These are phyloP conservation scores for Curvularia sp. DNA, from an alignment of 2,329 filamentous ascomycete genomes.

Conservation along the genomic window DNA sequence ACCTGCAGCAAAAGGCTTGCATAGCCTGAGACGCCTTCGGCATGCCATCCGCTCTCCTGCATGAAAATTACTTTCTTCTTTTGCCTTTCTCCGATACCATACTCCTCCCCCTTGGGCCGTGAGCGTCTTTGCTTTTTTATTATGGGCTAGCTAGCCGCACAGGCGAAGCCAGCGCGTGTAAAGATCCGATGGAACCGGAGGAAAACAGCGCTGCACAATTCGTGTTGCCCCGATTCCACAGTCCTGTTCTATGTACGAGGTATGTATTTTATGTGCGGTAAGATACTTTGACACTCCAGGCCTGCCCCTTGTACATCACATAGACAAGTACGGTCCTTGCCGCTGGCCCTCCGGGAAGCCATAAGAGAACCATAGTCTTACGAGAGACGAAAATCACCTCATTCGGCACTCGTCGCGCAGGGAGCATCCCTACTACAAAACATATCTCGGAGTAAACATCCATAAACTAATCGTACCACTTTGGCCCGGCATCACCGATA, in stretches of 20 bases:
- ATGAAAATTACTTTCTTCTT: neutral
- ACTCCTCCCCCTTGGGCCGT: neutral
- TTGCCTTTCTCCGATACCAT: neutral
- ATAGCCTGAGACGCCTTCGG: conserved; percentile 10
- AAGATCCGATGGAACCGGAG: neutral
- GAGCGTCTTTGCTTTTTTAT: neutral
- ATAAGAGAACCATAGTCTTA: too few species aligned
- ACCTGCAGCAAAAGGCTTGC: conserved; percentile 8
- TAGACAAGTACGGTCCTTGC: neutral
- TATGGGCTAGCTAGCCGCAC: neutral
- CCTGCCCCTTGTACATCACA: neutral
- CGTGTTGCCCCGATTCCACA: neutral
- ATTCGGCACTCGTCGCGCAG: neutral
- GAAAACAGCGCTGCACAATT: neutral
- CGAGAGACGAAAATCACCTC: too few species aligned
- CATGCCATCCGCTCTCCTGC: conserved; percentile 15
- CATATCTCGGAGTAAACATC: too few species aligned
- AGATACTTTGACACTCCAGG: too few species aligned
- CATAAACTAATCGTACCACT: neutral
- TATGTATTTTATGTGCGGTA: too few species aligned
- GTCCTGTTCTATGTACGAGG: too few species aligned
- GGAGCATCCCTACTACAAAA: neutral
- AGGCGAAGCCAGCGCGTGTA: neutral
- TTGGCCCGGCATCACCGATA: neutral
- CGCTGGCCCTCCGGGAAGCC: neutral